phyloP scores from a whole-genome alignment of 192 early-diverging fungal genomes.

The Mortierella hygrophila region DNA sequence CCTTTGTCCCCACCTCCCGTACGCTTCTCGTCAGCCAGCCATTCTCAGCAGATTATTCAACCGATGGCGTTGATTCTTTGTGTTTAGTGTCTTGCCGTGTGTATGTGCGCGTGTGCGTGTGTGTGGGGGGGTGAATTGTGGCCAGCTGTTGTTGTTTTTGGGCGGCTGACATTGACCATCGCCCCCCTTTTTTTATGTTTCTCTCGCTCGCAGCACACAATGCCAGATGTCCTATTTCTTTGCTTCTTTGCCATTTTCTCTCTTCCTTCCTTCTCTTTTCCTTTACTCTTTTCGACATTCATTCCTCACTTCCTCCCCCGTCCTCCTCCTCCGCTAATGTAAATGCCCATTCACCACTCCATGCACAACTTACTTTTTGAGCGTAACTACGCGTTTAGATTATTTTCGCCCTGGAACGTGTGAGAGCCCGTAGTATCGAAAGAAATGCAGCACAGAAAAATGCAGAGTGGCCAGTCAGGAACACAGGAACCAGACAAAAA shows the following conservation, averaged over 20 bases:
- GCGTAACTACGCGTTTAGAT: background rate
- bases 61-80: background rate
- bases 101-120: background rate
- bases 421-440: background rate
- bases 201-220: background rate
- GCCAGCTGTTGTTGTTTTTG: background rate
- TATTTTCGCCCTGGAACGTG: background rate
- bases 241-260: background rate
- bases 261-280: background rate
- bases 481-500: background rate
- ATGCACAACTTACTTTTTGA: background rate
- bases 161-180: slow-evolving; percentile 18
- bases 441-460: background rate
- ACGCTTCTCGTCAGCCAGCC: too few species aligned
- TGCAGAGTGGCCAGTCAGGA: background rate
- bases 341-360: background rate
- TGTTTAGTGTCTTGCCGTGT: slow-evolving; percentile 1
- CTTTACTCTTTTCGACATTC: background rate
- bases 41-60: background rate
- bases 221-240: background rate
- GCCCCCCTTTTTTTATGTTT: slow-evolving; percentile 18
- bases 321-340: background rate
- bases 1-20: background rate
- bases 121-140: background rate
- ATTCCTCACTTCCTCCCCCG: background rate